Evolutionary conservation across 129 eudicot genomes (phyloP).

Genomic region (Pulicaria dysenterica): DNA sequence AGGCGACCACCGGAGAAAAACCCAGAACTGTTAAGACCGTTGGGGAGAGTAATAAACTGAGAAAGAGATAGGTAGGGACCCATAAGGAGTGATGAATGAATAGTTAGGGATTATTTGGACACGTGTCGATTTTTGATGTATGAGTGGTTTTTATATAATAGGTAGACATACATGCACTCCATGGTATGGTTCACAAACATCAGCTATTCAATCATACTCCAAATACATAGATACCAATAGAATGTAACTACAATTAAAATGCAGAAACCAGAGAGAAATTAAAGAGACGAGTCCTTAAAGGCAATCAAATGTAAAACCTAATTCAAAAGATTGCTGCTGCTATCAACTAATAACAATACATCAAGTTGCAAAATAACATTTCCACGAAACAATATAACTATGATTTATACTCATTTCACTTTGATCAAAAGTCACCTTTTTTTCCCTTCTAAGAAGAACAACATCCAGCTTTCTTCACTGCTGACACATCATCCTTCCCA

Average conservation of each 20-base stretch:
- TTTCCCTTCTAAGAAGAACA: slow-evolving; percentile 48
- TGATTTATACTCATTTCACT: slow-evolving; percentile 11
- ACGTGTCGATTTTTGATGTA: too few relatives aligned
- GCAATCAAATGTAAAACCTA: too few relatives aligned
- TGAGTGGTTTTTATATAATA: too few relatives aligned
- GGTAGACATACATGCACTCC: background rate
- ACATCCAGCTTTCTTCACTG: slow-evolving; percentile 64
- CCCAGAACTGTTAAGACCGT: too few relatives aligned
- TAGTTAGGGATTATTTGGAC: too few relatives aligned
- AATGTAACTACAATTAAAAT: slow-evolving; percentile 23
- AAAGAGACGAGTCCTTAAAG: too few relatives aligned
- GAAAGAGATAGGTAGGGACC: too few relatives aligned
- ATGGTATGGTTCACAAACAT: background rate
- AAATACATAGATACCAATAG: slow-evolving; percentile 24
- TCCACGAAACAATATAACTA: slow-evolving; percentile 12
- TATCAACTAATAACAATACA: background rate
- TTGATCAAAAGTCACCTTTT: slow-evolving; percentile 19
- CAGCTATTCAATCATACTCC: slow-evolving; percentile 17
- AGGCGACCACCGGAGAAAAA: too few relatives aligned
- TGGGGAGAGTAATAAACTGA: too few relatives aligned
- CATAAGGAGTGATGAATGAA: too few relatives aligned
- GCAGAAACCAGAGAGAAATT: background rate
- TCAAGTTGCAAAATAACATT: background rate
- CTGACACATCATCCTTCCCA: slow-evolving; percentile 67
- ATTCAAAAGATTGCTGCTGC: too few relatives aligned